Evolutionary conservation across 2,329 filamentous ascomycete genomes (phyloP), one percentile per base, ranked within the genome.

Genomic region (Akanthomyces lecanii): DNA sequence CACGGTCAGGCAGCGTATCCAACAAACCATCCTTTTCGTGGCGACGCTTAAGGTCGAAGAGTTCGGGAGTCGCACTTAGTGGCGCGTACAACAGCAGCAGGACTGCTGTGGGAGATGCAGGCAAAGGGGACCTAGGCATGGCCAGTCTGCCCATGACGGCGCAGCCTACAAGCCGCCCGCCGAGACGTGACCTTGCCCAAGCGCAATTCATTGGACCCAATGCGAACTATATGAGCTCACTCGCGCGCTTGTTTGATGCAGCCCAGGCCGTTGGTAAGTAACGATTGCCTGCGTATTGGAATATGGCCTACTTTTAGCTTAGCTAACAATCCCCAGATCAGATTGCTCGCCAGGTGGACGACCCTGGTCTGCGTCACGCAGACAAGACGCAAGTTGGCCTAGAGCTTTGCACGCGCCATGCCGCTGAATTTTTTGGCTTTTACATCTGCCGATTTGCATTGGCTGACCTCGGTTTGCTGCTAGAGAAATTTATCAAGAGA

Each of bases 401-500:
- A 40, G 95, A 99, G 77, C 84, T 99, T 47, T 95, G 92, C 73
- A 92, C 92, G 42, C 86, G 94, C 47, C 94, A 97, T 74, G 95
- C 94, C 8, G 91, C 94, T 40, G 95, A 99, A 76, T 99, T 99
- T 76, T 99, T 99, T 74, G 93, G 89, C 18, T 97, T 99, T 76
- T 98, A 95, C 74, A 84, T 99, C 33, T 97, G 94, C 76, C 89
- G 95, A 21, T 99, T 99, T 73, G 92, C 93, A n/a, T 80, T 99
- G 65, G 82, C 87, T 4, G 95, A 99, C 74, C 78, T 99, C 65
- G 84, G 87, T 45, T 75, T 95, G 72, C 81, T 99, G 79, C 81
- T 99, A 69, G 95, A 99, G 75, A 99, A 98, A 74, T 98, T 95
- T 72, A 89, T 99, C 74, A 99, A 99, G 81, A 86, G 93, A 67